Base-by-base conservation (phyloP, 352 stramenopile species). In the Phytophthora pseudosyringae region DNA sequence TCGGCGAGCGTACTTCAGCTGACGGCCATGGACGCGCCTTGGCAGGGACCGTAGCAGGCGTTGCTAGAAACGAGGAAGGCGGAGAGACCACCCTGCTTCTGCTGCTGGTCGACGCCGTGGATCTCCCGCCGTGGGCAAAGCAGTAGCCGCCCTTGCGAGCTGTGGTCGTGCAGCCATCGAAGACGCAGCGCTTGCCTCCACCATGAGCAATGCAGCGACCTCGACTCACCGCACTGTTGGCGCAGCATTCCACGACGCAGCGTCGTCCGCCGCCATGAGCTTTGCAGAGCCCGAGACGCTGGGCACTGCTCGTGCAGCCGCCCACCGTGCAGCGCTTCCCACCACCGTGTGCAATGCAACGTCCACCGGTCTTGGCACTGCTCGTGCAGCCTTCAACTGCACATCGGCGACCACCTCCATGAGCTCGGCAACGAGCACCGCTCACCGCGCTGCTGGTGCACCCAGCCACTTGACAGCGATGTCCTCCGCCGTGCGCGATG, bases 201-300 rank as follows among this genome's bases (percentile, higher is more conserved):
- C 88, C 88, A 57, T 96, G 88, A 18, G 82, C 82, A 21, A 95
- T 95, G 58, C 88, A 95, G 65, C 89, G 88, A 57, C 86, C 83
- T 31, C 86, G 83, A 73, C 82, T 92, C 26, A 94, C 86, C n/a
- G 86, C 84, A 56, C 84, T 93, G 53, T 94, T 94, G 35, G 51
- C 56, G 51, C 89, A 97, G 12, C 51, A 70, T 9, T 80, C 64
- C 10, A 86, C 70, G n/a, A 64, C 67, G 50, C 89, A 97, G 49
- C 90, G 86, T 32, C 87, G 75, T 18, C 89, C 89, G 26, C 89
- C 89, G 32, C 89, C 89, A 64, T 97, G 89, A 41, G 86, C 82
- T 59, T 95, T 96, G 51, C 88, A 95, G 16, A 94, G 71, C 28
- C 88, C 88, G 52, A 94, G 83, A 35, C 88, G 83, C 53, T 96